phyloP scores from a whole-genome alignment of 441 rosid genomes.

The Gossypium gossypioides region DNA sequence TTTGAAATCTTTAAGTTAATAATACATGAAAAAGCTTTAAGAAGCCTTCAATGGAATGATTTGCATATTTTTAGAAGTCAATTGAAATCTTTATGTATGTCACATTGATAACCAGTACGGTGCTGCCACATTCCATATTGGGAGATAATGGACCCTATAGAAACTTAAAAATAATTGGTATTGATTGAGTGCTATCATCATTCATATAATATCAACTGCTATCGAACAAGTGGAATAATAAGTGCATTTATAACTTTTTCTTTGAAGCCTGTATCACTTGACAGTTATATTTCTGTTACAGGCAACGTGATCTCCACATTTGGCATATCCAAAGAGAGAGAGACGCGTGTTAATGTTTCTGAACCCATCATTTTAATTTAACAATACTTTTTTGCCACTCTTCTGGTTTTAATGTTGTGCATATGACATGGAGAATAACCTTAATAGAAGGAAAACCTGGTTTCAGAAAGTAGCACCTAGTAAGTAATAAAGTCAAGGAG shows the following conservation, averaged over 20 bases:
- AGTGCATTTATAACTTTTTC: constrained; percentile 5
- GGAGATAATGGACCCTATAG: not conserved
- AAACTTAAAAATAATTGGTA: not conserved
- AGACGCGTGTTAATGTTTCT: not conserved
- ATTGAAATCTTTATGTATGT: not conserved
- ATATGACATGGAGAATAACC: not conserved
- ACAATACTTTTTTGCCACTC: not conserved
- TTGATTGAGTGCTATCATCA: not conserved
- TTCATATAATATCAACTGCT: not conserved
- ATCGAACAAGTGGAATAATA: not conserved
- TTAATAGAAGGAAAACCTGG: not conserved
- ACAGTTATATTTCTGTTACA: not conserved
- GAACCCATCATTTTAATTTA: not conserved
- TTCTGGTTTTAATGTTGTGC: not conserved
- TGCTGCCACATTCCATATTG: not conserved
- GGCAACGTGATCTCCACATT: not conserved
- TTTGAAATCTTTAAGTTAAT: not conserved
- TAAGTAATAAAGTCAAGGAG: not conserved
- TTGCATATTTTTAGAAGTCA: not conserved
- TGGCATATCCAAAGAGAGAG: not conserved
- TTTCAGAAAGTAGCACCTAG: constrained; percentile 1
- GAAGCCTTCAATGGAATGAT: not conserved
- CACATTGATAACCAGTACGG: not conserved
- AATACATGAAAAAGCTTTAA: not conserved
- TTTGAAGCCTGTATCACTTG: constrained; percentile 7